A percentile compares a stretch with the other conserved stretches of the same genome.
phyloP scores from a whole-genome alignment of 768 basidiomycete species.

The Strobilomyces confusus region DNA sequence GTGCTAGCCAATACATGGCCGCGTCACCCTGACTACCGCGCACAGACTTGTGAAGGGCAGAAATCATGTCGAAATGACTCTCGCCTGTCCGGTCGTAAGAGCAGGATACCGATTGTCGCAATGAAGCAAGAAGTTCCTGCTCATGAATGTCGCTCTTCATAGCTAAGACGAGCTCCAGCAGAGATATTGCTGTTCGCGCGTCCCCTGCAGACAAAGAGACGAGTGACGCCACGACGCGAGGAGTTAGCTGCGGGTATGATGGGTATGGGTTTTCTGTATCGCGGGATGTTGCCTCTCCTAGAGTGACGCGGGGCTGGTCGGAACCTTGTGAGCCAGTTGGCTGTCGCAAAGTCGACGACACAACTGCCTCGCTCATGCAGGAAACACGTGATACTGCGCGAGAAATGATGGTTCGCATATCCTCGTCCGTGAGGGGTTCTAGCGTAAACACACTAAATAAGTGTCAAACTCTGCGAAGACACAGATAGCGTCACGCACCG shows the following conservation, averaged over 20 bases:
- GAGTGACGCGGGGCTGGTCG: slow-evolving; percentile 11
- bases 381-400: slow-evolving; percentile 45
- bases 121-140: slow-evolving; percentile 46
- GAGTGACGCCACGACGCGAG: slow-evolving; percentile 45
- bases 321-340: slow-evolving; percentile 17
- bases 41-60: slow-evolving; percentile 79
- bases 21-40: slow-evolving; percentile 74
- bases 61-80: slow-evolving; percentile 76
- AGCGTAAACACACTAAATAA: slow-evolving; percentile 66
- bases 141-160: slow-evolving; percentile 41
- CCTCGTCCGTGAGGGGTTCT: slow-evolving; percentile 59
- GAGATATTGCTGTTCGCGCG: slow-evolving; percentile 72
- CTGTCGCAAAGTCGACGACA: slow-evolving; percentile 1
- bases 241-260: slow-evolving; percentile 40
- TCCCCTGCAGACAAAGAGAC: slow-evolving; percentile 60
- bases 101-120: slow-evolving; percentile 60
- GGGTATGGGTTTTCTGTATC: slow-evolving; percentile 16
- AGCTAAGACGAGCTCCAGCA: slow-evolving; percentile 65
- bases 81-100: slow-evolving; percentile 78
- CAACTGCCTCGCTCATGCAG: slow-evolving; percentile 6
- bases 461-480: slow-evolving; percentile 11
- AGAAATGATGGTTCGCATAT: slow-evolving; percentile 54
- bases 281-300: slow-evolving; percentile 19
- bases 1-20: slow-evolving; percentile 85
- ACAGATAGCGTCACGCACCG: slow-evolving; percentile 42